Evolutionary conservation across 768 basidiomycete species (phyloP).

Genomic region (Amanita jacksonii): DNA sequence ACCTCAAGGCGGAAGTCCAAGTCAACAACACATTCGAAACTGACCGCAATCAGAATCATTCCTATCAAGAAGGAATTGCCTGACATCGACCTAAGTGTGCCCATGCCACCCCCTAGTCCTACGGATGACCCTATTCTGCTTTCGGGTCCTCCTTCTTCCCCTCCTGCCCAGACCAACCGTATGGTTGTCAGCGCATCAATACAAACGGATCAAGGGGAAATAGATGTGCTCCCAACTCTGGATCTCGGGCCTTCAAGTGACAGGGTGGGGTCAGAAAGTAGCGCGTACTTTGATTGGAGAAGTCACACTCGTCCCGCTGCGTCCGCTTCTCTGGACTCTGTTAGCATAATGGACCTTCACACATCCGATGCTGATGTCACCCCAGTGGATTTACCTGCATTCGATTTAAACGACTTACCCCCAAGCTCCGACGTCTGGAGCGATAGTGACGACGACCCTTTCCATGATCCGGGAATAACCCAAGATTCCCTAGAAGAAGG

Average conservation of each 20-base stretch:
- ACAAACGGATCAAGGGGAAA: conserved; percentile 2
- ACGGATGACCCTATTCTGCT: conserved; percentile 69
- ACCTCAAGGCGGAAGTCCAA: conserved; percentile 16
- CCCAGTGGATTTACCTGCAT: conserved; percentile 17
- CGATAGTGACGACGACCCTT: conserved; percentile 26
- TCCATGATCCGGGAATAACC: conserved; percentile 2
- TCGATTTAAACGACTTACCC: conserved; percentile 20
- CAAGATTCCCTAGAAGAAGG: conserved; percentile 21
- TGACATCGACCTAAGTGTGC: conserved; percentile 45
- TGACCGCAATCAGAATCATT: conserved; percentile 13
- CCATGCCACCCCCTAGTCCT: conserved; percentile 63
- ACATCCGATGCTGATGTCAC: conserved; percentile 18
- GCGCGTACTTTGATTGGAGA: conserved; percentile 17
- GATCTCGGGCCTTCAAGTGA: not conserved
- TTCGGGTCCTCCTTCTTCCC: conserved; percentile 19
- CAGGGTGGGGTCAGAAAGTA: not conserved
- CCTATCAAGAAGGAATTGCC: conserved; percentile 58
- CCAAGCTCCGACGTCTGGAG: conserved; percentile 22
- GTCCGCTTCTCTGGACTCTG: conserved; percentile 10
- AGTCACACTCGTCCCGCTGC: conserved; percentile 1
- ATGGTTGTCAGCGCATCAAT: conserved; percentile 4
- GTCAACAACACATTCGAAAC: conserved; percentile 8
- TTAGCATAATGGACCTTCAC: conserved; percentile 23
- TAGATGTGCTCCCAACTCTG: too few species aligned
- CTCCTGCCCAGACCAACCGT: conserved; percentile 10